Evolutionary conservation across 495 filamentous ascomycete genomes (phyloP), one percentile per base, ranked within the genome.

Genomic region (Eremomyces bilateralis): DNA sequence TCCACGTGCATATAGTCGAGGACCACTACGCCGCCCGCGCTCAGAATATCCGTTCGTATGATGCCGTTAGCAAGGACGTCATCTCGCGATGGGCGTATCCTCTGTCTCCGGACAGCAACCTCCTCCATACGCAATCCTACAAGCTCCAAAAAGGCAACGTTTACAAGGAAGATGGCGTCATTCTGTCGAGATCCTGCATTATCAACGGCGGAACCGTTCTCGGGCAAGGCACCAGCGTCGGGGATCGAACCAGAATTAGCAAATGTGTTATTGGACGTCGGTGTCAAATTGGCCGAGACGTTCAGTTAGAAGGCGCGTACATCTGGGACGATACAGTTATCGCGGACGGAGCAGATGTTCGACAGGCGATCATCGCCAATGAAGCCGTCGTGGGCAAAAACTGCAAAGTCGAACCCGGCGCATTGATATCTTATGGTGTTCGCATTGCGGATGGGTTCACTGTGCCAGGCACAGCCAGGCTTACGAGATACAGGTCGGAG

Each of bases 31-130:
- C 79, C 3, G 80, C 82, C 0, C 65, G 88, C 32, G 85, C 79
- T 8, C 73, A 68, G 42, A 90, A 80, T 44, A 58, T 95, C 25
- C 74, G 75, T 48, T 75, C 85, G 34, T 99, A 95, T 51, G 81
- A 93, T 50, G 72, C 82, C 15, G 64, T 95, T n/a, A 85, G 68
- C 52, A 71, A 66, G 50, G 90, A 99, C 48, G 62, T 94, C n/a
- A 62, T 88, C 19, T 67, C 67, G 18, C 66, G 84, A 29, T 93
- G 81, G 80, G 69, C 82, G n/a, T 84, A 84, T 42, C 88, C 90
- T n/a, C 61, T 92, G 18, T 78, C 75, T 41, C 90, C 88, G 2
- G 84, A 92, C 40, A 85, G 69, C 45, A 95, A 95, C 50, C 51
- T 92, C 19, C 50, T 82, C 3, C 60, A 65, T 1, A 76, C 69